Conservation (phyloP, 1,284 basidiomycete genomes). For the Thecaphora thlaspeos region DNA sequence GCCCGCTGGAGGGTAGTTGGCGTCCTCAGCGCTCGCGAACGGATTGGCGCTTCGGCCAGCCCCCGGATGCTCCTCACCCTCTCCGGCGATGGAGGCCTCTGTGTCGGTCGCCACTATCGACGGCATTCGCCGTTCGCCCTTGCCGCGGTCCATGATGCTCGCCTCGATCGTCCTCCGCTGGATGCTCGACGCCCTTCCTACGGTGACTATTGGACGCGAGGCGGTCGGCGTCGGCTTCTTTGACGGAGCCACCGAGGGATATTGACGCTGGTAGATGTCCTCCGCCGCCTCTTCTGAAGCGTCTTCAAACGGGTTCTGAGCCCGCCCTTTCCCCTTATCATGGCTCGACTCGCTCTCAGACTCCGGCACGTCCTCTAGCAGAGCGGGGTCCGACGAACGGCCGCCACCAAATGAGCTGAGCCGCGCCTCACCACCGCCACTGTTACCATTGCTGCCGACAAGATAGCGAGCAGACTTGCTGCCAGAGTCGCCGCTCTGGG, state of each 20-base stretch:
- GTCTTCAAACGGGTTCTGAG: slow-evolving; percentile 22
- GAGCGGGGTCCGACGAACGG: too few relatives aligned
- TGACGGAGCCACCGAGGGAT: too few relatives aligned
- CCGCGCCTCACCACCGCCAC: too few relatives aligned
- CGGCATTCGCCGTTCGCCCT: slow-evolving; percentile 28
- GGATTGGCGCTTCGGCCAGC: neutral
- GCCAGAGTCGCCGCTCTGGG: too few relatives aligned
- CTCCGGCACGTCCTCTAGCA: too few relatives aligned
- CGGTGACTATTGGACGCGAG: slow-evolving; percentile 34
- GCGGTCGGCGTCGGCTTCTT: slow-evolving; percentile 29
- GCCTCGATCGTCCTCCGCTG: slow-evolving; percentile 23
- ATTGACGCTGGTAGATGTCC: neutral
- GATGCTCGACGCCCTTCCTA: slow-evolving; percentile 39
- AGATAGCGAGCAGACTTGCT: too few relatives aligned
- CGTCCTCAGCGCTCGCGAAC: neutral
- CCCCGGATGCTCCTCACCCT: neutral
- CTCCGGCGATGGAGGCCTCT: slow-evolving; percentile 17
- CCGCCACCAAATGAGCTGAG: too few relatives aligned
- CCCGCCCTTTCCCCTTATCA: slow-evolving; percentile 1
- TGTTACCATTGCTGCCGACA: too few relatives aligned
- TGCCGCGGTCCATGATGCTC: slow-evolving; percentile 4
- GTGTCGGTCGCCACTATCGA: slow-evolving; percentile 41
- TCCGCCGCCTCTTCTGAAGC: slow-evolving; percentile 6
- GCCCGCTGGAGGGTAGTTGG: too few relatives aligned
- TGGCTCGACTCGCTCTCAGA: too few relatives aligned